Evolutionary conservation across 192 early-diverging fungal genomes (phyloP).

Genomic region (Rhizoclosmatium globosum): DNA sequence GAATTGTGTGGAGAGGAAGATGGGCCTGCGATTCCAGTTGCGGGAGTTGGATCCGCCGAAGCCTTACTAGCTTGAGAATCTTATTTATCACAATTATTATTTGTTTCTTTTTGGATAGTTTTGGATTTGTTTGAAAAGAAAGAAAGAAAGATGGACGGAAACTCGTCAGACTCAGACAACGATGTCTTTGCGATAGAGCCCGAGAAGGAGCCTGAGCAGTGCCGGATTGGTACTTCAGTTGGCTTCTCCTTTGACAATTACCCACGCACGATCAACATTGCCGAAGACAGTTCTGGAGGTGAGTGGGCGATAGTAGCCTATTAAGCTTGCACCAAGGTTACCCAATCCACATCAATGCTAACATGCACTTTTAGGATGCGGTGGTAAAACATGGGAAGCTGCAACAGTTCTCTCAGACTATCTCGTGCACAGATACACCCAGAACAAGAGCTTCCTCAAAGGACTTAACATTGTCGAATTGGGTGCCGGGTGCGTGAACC

Average conservation of each 20-base stretch:
- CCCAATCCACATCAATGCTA: too few relatives aligned
- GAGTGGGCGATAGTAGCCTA: neutral
- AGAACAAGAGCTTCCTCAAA: slow-evolving; percentile 20
- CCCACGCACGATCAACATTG: slow-evolving; percentile 28
- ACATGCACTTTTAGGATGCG: slow-evolving; percentile 45
- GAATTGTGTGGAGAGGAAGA: slow-evolving; percentile 57
- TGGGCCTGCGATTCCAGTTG: neutral
- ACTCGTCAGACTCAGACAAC: neutral
- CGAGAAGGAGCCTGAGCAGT: slow-evolving; percentile 24
- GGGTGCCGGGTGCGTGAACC: slow-evolving; percentile 45
- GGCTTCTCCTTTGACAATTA: slow-evolving; percentile 8
- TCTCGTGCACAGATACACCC: slow-evolving; percentile 18
- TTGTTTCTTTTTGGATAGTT: neutral
- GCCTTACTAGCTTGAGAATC: neutral
- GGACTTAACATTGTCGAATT: slow-evolving; percentile 47
- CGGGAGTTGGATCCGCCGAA: neutral
- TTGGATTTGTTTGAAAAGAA: neutral
- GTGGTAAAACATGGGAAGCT: slow-evolving; percentile 62
- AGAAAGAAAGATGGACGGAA: neutral
- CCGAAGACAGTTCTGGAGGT: slow-evolving; percentile 22
- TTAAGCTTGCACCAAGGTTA: neutral
- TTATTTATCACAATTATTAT: neutral
- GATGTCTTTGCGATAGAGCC: slow-evolving; percentile 10
- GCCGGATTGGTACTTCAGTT: slow-evolving; percentile 33
- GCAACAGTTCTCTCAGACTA: slow-evolving; percentile 52